These are phyloP conservation scores for Ascomycota sp. DNA, from an alignment of 2,329 filamentous ascomycete genomes.

Conservation along the genomic window DNA sequence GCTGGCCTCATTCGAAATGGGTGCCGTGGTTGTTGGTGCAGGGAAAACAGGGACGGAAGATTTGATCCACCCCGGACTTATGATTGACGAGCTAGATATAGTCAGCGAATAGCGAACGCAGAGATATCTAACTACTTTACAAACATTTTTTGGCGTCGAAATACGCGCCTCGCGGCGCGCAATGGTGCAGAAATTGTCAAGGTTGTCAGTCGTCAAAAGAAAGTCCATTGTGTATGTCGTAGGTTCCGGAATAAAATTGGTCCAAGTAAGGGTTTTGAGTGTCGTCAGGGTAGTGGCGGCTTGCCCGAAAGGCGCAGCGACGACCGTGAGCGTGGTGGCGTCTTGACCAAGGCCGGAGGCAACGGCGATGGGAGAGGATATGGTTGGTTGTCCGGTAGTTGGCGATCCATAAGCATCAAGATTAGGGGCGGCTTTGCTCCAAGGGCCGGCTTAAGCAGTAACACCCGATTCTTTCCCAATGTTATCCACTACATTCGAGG, in stretches of 20 bases:
- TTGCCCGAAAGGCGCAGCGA: constrained; percentile 6
- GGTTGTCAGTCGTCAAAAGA: constrained; percentile 18
- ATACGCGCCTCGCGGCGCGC: constrained; percentile 5
- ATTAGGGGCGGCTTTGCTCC: constrained; percentile 2
- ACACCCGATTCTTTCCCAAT: constrained; percentile 4
- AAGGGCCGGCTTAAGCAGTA: constrained; percentile 2
- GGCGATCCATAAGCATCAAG: constrained; percentile 9
- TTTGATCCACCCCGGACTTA: constrained; percentile 10
- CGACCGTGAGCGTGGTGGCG: constrained; percentile 7
- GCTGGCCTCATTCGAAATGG: background rate
- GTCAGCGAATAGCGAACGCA: background rate
- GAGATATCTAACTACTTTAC: constrained; percentile 1
- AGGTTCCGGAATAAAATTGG: constrained; percentile 16
- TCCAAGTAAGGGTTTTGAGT: constrained; percentile 17
- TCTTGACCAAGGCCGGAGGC: constrained; percentile 6
- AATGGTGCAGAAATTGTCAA: constrained; percentile 7
- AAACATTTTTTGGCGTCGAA: constrained; percentile 12
- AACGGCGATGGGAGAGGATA: constrained; percentile 4
- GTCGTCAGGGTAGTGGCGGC: constrained; percentile 3
- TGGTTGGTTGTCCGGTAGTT: constrained; percentile 1
- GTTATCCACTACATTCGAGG: constrained; percentile 4
- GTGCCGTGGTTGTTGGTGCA: background rate
- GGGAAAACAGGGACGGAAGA: constrained; percentile 5
- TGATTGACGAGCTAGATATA: constrained; percentile 4
- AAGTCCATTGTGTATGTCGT: constrained; percentile 20